Evolutionary conservation across 106 monocot genomes (phyloP), one percentile per base, ranked within the genome.

Genomic region (Ottelia alismoides): DNA sequence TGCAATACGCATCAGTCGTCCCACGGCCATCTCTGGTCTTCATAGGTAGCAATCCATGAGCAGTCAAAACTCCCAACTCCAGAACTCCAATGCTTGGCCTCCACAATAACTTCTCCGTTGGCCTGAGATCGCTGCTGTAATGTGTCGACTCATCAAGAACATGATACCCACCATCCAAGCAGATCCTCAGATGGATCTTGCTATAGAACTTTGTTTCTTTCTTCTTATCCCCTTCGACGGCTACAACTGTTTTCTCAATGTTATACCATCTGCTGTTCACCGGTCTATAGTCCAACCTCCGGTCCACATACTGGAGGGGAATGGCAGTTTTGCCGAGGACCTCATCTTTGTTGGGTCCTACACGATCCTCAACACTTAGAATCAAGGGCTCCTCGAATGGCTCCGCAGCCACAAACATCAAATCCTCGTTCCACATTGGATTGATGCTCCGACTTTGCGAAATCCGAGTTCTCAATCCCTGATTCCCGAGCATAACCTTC

Each of bases 1-100:
- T 57, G 32, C 67, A 67, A 25, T 67, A 67, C 14, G 67, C 68
- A 43, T 68, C 68, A 20, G 50, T 59, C 20, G 68, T 58, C 31
- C 68, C 68, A 9, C 68, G 68, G 19, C 68, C 68, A 27, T 68
- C 68, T 22, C 60, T 68, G 9, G 68, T 60, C 59, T 68, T 68
- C 58, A 68, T 58, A 0, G 68, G 58, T 51, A 59, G 29, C 28
- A 68, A 30, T 0, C 68, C 68, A 12, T 68, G 68, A 27, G 68
- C 68, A 3, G 50, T 59, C 25, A 68, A 49, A 12, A 68, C 52
- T 20, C 68, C 68, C 23, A 68, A 23, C 31, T 68, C 68, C 19
- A 68, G 40, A 50, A 68, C 59, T 3, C 68, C 68, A 28, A 68
- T 68, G 20, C 51, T 50, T 28, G 58, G 68, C 51, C 50, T 58